Evolutionary conservation across 805 yeast genomes (phyloP).

Genomic region (Saccharomycopsis sp.): DNA sequence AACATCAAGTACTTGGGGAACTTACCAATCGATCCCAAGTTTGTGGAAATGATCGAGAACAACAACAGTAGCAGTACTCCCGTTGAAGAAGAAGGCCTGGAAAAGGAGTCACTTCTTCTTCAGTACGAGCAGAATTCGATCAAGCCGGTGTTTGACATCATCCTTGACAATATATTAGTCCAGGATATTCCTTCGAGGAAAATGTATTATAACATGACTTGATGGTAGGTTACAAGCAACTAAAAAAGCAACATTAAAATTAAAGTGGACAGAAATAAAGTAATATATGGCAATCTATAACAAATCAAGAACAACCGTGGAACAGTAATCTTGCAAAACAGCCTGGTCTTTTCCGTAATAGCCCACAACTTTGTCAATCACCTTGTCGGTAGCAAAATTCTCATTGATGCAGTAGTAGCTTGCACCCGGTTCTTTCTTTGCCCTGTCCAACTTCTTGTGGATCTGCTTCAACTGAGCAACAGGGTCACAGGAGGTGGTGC

Average conservation of each 20-base stretch:
- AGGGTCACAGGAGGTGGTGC: slow-evolving; percentile 18
- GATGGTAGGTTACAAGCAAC: too few relatives aligned
- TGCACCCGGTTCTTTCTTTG: background rate
- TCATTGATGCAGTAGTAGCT: slow-evolving; percentile 15
- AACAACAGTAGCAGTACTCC: slow-evolving; percentile 34
- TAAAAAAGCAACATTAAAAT: background rate
- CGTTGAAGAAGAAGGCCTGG: slow-evolving; percentile 9
- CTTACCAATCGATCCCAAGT: slow-evolving; percentile 88
- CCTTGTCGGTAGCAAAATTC: slow-evolving; percentile 11
- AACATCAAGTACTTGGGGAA: slow-evolving; percentile 68
- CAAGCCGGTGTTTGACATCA: slow-evolving; percentile 35
- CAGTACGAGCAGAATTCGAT: slow-evolving; percentile 29
- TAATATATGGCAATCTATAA: background rate
- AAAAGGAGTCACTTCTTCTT: slow-evolving; percentile 26
- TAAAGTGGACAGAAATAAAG: background rate
- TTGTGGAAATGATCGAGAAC: slow-evolving; percentile 79
- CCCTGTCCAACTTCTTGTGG: slow-evolving; percentile 13
- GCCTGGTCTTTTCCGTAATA: slow-evolving; percentile 8
- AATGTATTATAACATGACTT: too few relatives aligned
- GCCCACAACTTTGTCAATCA: slow-evolving; percentile 20
- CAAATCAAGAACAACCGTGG: background rate
- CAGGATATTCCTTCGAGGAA: slow-evolving; percentile 25
- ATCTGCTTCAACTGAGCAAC: slow-evolving; percentile 20
- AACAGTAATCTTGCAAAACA: slow-evolving; percentile 12
- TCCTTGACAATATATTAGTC: slow-evolving; percentile 33